Conservation (phyloP, 129 eudicot species). For the Oenanthe sinensis region DNA sequence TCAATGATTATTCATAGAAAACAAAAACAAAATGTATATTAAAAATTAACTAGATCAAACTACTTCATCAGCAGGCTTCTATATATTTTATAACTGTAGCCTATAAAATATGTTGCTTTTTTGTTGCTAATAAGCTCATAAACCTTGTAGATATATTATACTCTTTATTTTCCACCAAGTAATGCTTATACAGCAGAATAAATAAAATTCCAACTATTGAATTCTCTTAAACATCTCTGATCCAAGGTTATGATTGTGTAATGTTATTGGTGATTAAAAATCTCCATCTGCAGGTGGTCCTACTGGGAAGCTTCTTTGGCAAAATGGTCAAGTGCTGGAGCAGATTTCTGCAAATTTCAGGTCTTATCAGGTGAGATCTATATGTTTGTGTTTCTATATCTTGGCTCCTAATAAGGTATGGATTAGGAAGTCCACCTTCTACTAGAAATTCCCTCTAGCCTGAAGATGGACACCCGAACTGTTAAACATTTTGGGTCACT, state of each 20-base stretch:
- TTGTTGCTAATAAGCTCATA: background rate
- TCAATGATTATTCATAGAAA: background rate
- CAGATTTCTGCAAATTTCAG: constrained; percentile 64
- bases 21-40: background rate
- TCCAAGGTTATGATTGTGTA: background rate
- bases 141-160: background rate
- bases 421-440: background rate
- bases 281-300: constrained; percentile 41
- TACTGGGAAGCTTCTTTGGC: constrained; percentile 61
- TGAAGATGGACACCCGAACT: background rate
- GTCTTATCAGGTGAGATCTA: constrained; percentile 45
- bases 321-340: constrained; percentile 51
- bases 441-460: background rate
- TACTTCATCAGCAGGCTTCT: background rate
- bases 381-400: background rate
- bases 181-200: background rate
- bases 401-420: background rate
- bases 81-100: background rate
- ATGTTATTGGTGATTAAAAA: background rate
- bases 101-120: background rate
- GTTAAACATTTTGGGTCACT: background rate
- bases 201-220: background rate
- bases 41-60: background rate
- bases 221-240: too few species aligned
- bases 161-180: background rate